Evolutionary conservation across 2,329 filamentous ascomycete species (phyloP), one percentile per base, ranked within the genome.

Genomic region (Herpotrichia juniperi): DNA sequence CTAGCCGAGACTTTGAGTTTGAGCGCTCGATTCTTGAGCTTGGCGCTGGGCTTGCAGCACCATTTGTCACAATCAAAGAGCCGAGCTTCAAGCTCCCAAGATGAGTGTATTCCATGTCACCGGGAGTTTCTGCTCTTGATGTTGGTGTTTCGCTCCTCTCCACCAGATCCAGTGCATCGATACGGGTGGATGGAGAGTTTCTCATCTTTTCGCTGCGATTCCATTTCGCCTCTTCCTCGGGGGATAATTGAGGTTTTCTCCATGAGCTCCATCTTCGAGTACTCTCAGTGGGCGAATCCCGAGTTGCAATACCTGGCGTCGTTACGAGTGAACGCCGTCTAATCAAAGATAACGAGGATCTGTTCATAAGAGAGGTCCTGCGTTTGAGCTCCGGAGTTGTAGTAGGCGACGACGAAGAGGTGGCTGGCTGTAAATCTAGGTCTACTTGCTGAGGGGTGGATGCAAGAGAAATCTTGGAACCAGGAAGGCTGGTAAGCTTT

Each of bases 21-120:
- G 45, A 43, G 6, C 52, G 57, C 10, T 52, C 26, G 10, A 58
- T 37, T 21, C 45, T 56, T 34, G 72, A 60, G 52, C 75, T 76
- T 2, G 75, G 69, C 42, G 74, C 75, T 12, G 79, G 78, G 3
- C 78, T 80, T 9, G 76, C 69, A 14, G 73, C 68, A 8, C 78
- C 79, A 50, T 81, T 81, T 5, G 76, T 79, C 16, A 81, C 72
- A 16, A 74, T 69, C 8, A 81, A 66, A 3, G 76, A 75, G 7
- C 79, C 79, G 6, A 75, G 67, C 49, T 72, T 66, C 47, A 76
- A 68, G 25, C 63, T 67, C 4, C 78, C 76, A 25, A 78, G 66
- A 42, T 78, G 74, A 4, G 71, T 66, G 53, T 75, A 76, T 9
- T 75, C 71, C 46, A 75, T 64, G 10, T 80, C 77, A 3, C 70